phyloP scores from a whole-genome alignment of 1,284 basidiomycete species.

The Neolentinus lepideus region DNA sequence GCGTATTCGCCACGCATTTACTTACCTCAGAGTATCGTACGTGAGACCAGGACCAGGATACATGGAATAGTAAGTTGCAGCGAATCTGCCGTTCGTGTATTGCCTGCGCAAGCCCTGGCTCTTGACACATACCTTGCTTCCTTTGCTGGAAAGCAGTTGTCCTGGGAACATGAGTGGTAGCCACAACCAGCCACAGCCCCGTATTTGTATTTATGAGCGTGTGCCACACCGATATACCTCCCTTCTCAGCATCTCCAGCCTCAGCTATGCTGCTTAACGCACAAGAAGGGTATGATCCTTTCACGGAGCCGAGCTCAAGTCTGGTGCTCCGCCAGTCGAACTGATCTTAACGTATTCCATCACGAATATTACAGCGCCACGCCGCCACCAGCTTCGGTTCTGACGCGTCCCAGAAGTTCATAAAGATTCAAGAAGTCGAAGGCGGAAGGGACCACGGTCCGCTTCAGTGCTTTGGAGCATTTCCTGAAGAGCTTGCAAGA shows the following conservation, averaged over 20 bases:
- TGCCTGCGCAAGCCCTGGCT: too few relatives aligned
- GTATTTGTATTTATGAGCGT: neutral
- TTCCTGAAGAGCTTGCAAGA: conserved; percentile 48
- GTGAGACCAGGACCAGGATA: too few relatives aligned
- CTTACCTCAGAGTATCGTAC: too few relatives aligned
- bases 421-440: conserved; percentile 28
- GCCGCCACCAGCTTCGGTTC: conserved; percentile 35
- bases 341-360: conserved; percentile 45
- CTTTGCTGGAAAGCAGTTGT: too few relatives aligned
- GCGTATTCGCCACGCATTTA: too few relatives aligned
- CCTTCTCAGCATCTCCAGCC: neutral
- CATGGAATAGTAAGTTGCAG: too few relatives aligned
- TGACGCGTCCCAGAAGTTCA: conserved; percentile 16
- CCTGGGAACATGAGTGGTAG: too few relatives aligned
- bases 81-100: too few relatives aligned
- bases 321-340: conserved; percentile 27
- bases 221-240: neutral
- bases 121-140: too few relatives aligned
- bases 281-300: conserved; percentile 6
- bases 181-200: neutral
- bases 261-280: neutral
- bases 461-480: conserved; percentile 53
- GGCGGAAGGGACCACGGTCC: conserved; percentile 50
- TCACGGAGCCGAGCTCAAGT: conserved; percentile 19
- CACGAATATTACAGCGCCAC: conserved; percentile 49